phyloP scores from a whole-genome alignment of 225 moss, liverwort and hornwort genomes.

The Marchantia polymorpha region DNA sequence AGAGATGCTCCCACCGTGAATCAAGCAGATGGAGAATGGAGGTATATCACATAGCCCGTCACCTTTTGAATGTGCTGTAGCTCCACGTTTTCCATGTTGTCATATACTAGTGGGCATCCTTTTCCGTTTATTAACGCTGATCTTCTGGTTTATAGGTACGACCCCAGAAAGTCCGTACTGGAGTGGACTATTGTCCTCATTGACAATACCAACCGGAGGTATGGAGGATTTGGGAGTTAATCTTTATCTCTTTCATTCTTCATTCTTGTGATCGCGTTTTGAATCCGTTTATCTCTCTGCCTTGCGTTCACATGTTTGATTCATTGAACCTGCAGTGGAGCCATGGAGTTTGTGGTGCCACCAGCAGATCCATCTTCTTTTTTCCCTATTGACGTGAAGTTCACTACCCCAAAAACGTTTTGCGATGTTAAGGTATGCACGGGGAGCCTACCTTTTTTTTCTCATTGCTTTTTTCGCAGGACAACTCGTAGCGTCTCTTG shows the following conservation, averaged over 20 bases:
- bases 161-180: constrained; percentile 56
- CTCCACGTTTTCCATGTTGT: background rate
- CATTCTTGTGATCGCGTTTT: background rate
- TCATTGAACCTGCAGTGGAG: constrained; percentile 54
- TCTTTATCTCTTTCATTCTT: no score
- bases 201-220: constrained; percentile 94
- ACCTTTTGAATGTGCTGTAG: background rate
- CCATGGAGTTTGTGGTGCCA: constrained; percentile 96
- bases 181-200: constrained; percentile 93
- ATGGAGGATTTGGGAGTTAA: constrained; percentile 9
- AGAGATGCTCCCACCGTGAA: constrained; percentile 79
- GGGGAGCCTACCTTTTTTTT: background rate
- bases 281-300: no score
- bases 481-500: background rate
- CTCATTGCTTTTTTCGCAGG: background rate
- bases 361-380: constrained; percentile 77
- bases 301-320: background rate
- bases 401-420: constrained; percentile 73
- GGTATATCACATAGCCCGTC: constrained; percentile 36
- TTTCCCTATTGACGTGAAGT: constrained; percentile 96
- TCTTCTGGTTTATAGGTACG: constrained; percentile 30
- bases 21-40: constrained; percentile 96
- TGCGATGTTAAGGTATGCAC: constrained; percentile 77
- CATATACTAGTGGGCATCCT: background rate
- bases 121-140: background rate